These are phyloP conservation scores for Priceomyces medius DNA, from an alignment of 805 yeast species.

Conservation along the genomic window DNA sequence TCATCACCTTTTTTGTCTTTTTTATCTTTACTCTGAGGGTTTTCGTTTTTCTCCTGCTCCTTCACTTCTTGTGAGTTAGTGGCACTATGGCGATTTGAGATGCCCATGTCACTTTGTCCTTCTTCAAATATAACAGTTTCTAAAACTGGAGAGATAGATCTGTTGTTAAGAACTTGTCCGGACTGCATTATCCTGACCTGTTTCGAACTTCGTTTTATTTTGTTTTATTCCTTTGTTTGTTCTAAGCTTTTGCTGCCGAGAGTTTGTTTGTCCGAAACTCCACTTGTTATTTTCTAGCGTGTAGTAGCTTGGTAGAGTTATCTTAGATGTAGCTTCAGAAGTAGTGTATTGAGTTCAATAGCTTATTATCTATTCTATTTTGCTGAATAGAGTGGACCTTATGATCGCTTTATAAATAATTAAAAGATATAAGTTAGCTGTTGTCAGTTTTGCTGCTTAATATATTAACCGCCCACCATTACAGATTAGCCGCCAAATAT, in stretches of 20 bases:
- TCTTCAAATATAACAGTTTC: neutral
- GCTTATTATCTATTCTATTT: neutral
- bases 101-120: too few species aligned
- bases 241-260: too few species aligned
- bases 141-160: constrained; percentile 7
- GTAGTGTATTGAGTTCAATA: neutral
- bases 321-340: neutral
- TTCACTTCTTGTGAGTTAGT: too few species aligned
- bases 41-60: too few species aligned
- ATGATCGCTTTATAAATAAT: neutral
- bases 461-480: neutral
- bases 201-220: too few species aligned
- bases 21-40: too few species aligned
- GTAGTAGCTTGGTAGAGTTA: neutral
- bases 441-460: neutral
- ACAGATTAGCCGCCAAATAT: neutral
- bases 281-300: too few species aligned
- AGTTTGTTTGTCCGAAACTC: too few species aligned
- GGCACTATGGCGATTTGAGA: too few species aligned
- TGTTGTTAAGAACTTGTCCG: constrained; percentile 2
- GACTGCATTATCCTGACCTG: too few species aligned
- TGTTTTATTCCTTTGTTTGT: too few species aligned
- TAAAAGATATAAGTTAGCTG: neutral
- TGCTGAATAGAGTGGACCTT: neutral
- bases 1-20: neutral